Percentiles rank a stretch among this genome's conserved stretches.
Conservation (phyloP, 2,329 filamentous ascomycete species). For the Corinectria fuckeliana region DNA sequence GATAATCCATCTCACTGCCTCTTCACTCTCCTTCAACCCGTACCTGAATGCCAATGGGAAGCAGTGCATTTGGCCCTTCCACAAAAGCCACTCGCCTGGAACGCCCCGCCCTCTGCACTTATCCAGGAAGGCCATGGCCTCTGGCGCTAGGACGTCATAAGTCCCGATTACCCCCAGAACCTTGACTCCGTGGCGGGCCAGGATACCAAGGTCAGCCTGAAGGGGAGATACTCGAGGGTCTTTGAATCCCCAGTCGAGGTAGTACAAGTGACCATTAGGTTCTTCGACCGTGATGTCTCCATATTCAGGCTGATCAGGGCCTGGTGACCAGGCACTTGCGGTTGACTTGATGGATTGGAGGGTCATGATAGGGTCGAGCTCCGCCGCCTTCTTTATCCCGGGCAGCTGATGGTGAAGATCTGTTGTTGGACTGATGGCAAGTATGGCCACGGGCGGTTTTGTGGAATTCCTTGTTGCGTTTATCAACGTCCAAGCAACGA, state of each 20-base stretch:
- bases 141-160: conserved; percentile 60
- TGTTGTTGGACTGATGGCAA: conserved; percentile 54
- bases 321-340: conserved; percentile 34
- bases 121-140: conserved; percentile 56
- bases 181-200: conserved; percentile 45
- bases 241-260: conserved; percentile 29
- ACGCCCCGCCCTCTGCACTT: conserved; percentile 52
- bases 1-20: conserved; percentile 28
- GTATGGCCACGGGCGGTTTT: conserved; percentile 44
- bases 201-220: conserved; percentile 47
- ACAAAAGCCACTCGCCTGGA: conserved; percentile 61
- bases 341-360: conserved; percentile 29
- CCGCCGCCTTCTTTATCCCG: conserved; percentile 24
- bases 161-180: conserved; percentile 60
- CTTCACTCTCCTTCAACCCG: conserved; percentile 52
- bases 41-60: conserved; percentile 60
- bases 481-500: conserved; percentile 42
- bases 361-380: conserved; percentile 36
- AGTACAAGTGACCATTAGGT: accelerated
- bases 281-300: neutral
- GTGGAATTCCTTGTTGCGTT: conserved; percentile 33
- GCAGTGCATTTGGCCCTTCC: conserved; percentile 67
- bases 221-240: conserved; percentile 58
- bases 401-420: conserved; percentile 36
- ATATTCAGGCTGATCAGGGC: neutral